Percentiles rank a stretch among this genome's conserved stretches.
Conservation (phyloP, 768 basidiomycete genomes). For the Tylopilus intermedius region DNA sequence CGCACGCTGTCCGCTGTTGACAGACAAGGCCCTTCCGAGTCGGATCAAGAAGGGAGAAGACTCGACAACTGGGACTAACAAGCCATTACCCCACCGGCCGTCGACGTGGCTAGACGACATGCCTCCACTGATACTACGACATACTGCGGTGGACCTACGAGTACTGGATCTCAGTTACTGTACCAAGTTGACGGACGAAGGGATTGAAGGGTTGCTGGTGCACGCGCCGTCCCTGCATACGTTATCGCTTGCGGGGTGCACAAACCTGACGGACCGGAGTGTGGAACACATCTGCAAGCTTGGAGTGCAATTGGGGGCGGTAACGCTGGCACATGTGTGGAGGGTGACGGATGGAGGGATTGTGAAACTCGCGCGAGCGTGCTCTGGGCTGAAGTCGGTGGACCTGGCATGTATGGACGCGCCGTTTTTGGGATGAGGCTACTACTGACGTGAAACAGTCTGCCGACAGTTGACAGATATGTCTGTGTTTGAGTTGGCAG, state of each 20-base stretch:
- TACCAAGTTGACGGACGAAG: constrained; percentile 63
- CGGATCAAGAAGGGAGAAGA: constrained; percentile 33
- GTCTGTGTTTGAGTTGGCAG: constrained; percentile 75
- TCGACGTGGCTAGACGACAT: constrained; percentile 56
- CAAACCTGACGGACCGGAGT: constrained; percentile 63
- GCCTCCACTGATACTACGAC: constrained; percentile 59
- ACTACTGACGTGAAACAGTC: constrained; percentile 42
- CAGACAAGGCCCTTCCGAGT: constrained; percentile 76
- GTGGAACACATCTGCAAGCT: constrained; percentile 66
- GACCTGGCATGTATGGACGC: constrained; percentile 75
- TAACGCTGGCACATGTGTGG: constrained; percentile 75
- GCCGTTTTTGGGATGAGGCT: constrained; percentile 13
- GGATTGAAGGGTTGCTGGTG: constrained; percentile 66
- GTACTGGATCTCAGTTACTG: constrained; percentile 76
- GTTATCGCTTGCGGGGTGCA: constrained; percentile 74
- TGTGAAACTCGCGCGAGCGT: constrained; percentile 61
- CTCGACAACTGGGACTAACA: constrained; percentile 31
- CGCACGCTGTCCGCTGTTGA: constrained; percentile 70
- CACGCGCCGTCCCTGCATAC: constrained; percentile 76
- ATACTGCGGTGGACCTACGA: constrained; percentile 69
- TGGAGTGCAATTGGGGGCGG: constrained; percentile 68
- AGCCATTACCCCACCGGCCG: constrained; percentile 53
- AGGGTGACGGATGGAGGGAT: constrained; percentile 78
- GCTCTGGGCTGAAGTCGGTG: constrained; percentile 69
- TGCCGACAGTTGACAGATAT: constrained; percentile 82